phyloP scores from a whole-genome alignment of 2,329 filamentous ascomycete genomes.

The Cordyceps cateniannulata region DNA sequence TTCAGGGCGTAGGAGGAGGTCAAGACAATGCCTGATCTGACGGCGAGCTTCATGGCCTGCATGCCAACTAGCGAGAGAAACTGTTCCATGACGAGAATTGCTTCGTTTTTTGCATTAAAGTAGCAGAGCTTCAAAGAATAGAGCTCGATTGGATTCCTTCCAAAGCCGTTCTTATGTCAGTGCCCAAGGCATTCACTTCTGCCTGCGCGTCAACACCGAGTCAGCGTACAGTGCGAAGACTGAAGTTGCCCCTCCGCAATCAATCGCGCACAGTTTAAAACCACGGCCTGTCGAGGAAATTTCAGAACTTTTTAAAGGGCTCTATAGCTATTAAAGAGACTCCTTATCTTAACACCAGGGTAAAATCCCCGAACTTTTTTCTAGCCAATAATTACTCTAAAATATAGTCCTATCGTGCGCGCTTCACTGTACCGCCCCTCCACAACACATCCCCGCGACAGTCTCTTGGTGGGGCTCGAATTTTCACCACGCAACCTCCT shows the following conservation, averaged over 20 bases:
- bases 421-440: conserved; percentile 20
- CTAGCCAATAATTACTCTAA: not conserved
- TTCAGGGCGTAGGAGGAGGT: conserved; percentile 80
- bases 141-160: not conserved
- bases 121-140: not conserved
- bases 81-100: conserved; percentile 51
- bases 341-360: no score
- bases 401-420: not conserved
- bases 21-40: conserved; percentile 77
- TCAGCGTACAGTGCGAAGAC: conserved; percentile 5
- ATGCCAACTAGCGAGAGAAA: conserved; percentile 46
- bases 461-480: conserved; percentile 35
- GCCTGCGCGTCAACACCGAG: not conserved
- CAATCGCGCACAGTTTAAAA: not conserved
- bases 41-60: conserved; percentile 88
- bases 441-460: conserved; percentile 18
- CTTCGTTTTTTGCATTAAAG: no score
- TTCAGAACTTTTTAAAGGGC: no score
- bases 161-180: not conserved
- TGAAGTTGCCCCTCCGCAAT: not conserved
- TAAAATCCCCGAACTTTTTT: no score
- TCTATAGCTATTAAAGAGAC: no score
- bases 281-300: not conserved
- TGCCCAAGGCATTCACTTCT: not conserved
- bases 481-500: conserved; percentile 30